These are phyloP conservation scores for Vitis riparia DNA, from an alignment of 164 flowering plant genomes.

Conservation along the genomic window DNA sequence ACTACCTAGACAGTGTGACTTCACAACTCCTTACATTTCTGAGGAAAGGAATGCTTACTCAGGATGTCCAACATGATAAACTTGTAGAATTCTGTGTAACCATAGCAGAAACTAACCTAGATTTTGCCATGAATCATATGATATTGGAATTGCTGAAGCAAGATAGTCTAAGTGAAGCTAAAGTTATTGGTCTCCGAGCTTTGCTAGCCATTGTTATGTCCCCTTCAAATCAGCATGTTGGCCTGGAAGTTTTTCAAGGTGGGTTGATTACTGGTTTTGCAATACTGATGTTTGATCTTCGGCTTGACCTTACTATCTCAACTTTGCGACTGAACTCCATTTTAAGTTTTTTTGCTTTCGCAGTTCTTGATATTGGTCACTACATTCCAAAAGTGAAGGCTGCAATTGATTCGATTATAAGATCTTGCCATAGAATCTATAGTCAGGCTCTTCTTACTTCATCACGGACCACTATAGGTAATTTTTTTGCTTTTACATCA, in stretches of 20 bases:
- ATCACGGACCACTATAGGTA: conserved; percentile 88
- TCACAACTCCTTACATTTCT: conserved; percentile 84
- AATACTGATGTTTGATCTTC: conserved; percentile 1
- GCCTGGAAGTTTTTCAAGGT: conserved; percentile 89
- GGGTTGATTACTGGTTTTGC: conserved; percentile 7
- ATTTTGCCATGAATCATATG: conserved; percentile 97
- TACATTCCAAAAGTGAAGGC: conserved; percentile 94
- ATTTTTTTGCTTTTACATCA: conserved; percentile 2
- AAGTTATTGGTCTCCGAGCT: conserved; percentile 95
- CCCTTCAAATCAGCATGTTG: conserved; percentile 73
- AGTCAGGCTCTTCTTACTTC: conserved; percentile 95
- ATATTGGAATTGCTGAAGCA: conserved; percentile 86
- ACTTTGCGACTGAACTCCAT: conserved; percentile 8
- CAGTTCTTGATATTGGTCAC: conserved; percentile 89
- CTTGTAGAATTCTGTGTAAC: conserved; percentile 98
- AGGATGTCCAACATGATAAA: conserved; percentile 98
- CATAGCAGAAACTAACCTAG: conserved; percentile 94
- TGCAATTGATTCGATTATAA: conserved; percentile 87
- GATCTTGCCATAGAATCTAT: conserved; percentile 79
- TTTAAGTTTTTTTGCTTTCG: conserved; percentile 17
- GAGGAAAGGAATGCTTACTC: conserved; percentile 94
- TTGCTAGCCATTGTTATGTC: conserved; percentile 90
- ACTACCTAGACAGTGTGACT: conserved; percentile 95
- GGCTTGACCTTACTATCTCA: not conserved
- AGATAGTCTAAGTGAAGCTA: conserved; percentile 92